Conservation (phyloP, 495 filamentous ascomycete genomes). For the Penicillium cataractarum region DNA sequence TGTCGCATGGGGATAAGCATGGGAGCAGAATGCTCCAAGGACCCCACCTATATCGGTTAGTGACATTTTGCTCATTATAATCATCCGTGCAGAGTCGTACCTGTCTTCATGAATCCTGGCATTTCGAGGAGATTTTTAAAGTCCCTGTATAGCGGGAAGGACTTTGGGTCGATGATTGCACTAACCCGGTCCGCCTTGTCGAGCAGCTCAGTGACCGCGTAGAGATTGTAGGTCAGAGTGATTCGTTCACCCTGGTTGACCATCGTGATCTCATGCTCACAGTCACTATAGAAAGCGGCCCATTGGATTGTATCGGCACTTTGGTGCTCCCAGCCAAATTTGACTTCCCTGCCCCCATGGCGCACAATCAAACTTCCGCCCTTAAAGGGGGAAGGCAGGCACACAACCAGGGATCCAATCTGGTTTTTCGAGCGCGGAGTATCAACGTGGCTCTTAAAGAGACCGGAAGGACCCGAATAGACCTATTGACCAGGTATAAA, state of each 20-base stretch:
- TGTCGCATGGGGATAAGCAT: slow-evolving; percentile 38
- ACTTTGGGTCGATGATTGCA: slow-evolving; percentile 11
- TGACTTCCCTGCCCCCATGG: slow-evolving; percentile 28
- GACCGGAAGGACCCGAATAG: slow-evolving; percentile 55
- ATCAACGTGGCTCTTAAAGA: slow-evolving; percentile 58
- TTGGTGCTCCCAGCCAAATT: slow-evolving; percentile 47
- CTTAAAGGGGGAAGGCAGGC: slow-evolving; percentile 48
- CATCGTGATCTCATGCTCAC: slow-evolving; percentile 60
- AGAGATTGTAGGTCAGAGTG: slow-evolving; percentile 65
- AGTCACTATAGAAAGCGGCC: slow-evolving; percentile 66
- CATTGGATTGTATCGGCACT: slow-evolving; percentile 48
- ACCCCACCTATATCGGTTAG: slow-evolving; percentile 30
- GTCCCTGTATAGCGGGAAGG: slow-evolving; percentile 13
- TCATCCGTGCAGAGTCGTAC: no score
- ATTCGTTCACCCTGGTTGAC: slow-evolving; percentile 55
- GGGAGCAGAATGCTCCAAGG: slow-evolving; percentile 40
- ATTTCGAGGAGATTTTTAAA: slow-evolving; percentile 13
- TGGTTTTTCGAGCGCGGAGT: slow-evolving; percentile 53
- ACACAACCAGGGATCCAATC: slow-evolving; percentile 60
- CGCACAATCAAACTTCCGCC: slow-evolving; percentile 36
- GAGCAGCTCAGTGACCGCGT: slow-evolving; percentile 26
- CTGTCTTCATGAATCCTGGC: slow-evolving; percentile 18
- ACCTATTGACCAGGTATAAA: slow-evolving; percentile 22
- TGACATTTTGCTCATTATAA: no score
- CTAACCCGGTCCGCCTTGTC: not conserved